Percentiles rank a stretch among this genome's conserved stretches.
Conservation (phyloP, 2,329 filamentous ascomycete genomes). For the Camillea tinctor region DNA sequence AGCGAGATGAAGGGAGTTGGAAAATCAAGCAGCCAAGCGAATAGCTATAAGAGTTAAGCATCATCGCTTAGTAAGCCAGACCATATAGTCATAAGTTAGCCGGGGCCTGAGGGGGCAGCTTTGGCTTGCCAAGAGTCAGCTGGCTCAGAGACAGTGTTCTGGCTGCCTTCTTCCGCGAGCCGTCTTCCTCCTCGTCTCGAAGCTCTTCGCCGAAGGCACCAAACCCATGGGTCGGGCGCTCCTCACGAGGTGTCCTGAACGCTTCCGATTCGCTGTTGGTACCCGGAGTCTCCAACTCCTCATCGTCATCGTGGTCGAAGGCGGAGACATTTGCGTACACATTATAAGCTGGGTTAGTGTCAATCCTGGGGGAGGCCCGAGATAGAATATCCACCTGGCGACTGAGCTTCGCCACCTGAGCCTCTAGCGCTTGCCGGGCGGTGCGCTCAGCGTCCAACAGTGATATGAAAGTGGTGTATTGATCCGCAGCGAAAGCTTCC, state of each 20-base stretch:
- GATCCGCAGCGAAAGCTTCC: slow-evolving; percentile 40
- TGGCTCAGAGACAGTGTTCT: slow-evolving; percentile 65
- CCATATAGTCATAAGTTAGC: slow-evolving; percentile 34
- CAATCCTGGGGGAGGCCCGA: slow-evolving; percentile 37
- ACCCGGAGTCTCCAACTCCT: slow-evolving; percentile 22
- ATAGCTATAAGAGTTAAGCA: not conserved
- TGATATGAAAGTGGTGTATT: slow-evolving; percentile 49
- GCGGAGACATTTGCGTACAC: slow-evolving; percentile 37
- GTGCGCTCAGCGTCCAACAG: slow-evolving; percentile 58
- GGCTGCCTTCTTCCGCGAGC: slow-evolving; percentile 51
- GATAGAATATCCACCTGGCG: slow-evolving; percentile 49
- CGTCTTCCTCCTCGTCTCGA: slow-evolving; percentile 35
- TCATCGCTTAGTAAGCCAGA: slow-evolving; percentile 11
- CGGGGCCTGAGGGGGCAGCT: slow-evolving; percentile 19
- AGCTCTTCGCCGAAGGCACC: slow-evolving; percentile 45
- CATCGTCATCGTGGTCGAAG: slow-evolving; percentile 42
- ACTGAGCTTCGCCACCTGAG: slow-evolving; percentile 53
- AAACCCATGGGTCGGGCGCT: slow-evolving; percentile 36
- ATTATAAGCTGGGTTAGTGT: slow-evolving; percentile 35
- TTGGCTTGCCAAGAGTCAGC: slow-evolving; percentile 48
- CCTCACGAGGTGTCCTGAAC: slow-evolving; percentile 53
- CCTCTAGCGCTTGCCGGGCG: slow-evolving; percentile 54
- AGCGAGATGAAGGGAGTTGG: slow-evolving; percentile 8
- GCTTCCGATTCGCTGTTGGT: slow-evolving; percentile 42
- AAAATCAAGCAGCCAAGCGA: not conserved